Base-by-base conservation (phyloP, 306 rosid genomes). In the Ochetophila trinervis region DNA sequence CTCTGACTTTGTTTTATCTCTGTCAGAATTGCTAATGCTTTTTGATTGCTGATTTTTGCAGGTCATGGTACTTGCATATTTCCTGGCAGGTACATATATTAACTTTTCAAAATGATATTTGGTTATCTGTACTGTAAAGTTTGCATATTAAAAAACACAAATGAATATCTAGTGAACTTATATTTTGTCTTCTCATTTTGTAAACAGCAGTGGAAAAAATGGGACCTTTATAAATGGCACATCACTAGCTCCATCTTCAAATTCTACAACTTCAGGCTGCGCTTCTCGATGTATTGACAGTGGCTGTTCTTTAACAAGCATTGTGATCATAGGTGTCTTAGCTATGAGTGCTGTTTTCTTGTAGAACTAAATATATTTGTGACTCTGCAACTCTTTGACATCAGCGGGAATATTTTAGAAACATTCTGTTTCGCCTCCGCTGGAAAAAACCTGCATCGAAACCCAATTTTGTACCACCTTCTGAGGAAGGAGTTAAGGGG, bases 31-130 rank as follows among this genome's bases (percentile, higher is more conserved):
- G 52, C 80, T 78, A 27, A 79, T 74, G 56, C 70, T 59, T 47
- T 27, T 60, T 37, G 49, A 12, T 55, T 57, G 50, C 64, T 45
- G 14, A 61, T 75, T 73, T 56, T 66, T 81, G 58, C 87, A 89
- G 96, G 94, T 69, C 91, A 87, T 23, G 91, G 91, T 52, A 73
- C 96, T 57, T 89, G 96, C 68, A 71, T 79, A 56, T 81, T 87
- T 79, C 94, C 89, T 0, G 96, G 96, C 77, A 89, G 96, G 96
- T 89, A 83, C 34, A 59, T 63, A 67, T 62, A 62, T 8, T 18
- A 62, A 3, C 32, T 36, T 57, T 3, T 21, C 5, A 32, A n/a
- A 13, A 12, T 44, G 21, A 9, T 12, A 13, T 34, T 34, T 66
- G 19, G n/a, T 24, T 53, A n/a, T 13, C n/a, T 51, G 4, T 24